phyloP scores from a whole-genome alignment of 2,329 filamentous ascomycete genomes.

The Microthyrium microscopicum region DNA sequence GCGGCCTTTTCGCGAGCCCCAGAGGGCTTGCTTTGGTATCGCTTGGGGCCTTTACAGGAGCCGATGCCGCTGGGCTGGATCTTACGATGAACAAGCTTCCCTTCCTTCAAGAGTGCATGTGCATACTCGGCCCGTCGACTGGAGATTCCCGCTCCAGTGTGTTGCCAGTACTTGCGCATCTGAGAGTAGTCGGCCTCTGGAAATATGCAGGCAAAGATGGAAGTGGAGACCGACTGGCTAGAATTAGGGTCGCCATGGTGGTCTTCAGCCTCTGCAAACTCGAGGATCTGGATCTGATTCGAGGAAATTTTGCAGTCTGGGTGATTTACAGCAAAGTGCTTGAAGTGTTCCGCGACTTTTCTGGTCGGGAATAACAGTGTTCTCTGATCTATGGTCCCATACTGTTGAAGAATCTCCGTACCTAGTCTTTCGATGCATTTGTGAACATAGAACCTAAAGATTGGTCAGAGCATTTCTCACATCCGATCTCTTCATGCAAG shows the following conservation, averaged over 20 bases:
- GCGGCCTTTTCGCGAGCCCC: slow-evolving; percentile 10
- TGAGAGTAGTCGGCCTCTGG: too few species aligned
- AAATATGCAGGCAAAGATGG: too few species aligned
- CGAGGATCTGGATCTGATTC: too few species aligned
- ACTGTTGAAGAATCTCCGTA: slow-evolving; percentile 44
- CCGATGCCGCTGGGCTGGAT: slow-evolving; percentile 21
- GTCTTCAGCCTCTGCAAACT: too few species aligned
- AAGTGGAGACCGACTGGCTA: too few species aligned
- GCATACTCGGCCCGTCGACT: slow-evolving; percentile 87
- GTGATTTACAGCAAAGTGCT: too few species aligned
- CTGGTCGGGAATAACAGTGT: slow-evolving; percentile 82
- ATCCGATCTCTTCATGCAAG: too few species aligned
- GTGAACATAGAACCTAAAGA: slow-evolving; percentile 93
- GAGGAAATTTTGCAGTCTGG: too few species aligned
- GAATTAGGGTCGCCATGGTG: too few species aligned
- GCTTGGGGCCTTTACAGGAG: slow-evolving; percentile 52
- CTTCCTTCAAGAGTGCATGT: slow-evolving; percentile 54
- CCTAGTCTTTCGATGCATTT: slow-evolving; percentile 62
- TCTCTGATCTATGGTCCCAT: slow-evolving; percentile 45
- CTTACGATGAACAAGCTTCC: slow-evolving; percentile 39
- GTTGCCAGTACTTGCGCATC: slow-evolving; percentile 97
- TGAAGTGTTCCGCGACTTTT: too few species aligned
- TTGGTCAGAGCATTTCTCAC: too few species aligned
- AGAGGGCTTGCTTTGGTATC: slow-evolving; percentile 45
- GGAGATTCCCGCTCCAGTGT: slow-evolving; percentile 81